Conservation (phyloP, 2,329 filamentous ascomycete species). For the Rutstroemia sp. region DNA sequence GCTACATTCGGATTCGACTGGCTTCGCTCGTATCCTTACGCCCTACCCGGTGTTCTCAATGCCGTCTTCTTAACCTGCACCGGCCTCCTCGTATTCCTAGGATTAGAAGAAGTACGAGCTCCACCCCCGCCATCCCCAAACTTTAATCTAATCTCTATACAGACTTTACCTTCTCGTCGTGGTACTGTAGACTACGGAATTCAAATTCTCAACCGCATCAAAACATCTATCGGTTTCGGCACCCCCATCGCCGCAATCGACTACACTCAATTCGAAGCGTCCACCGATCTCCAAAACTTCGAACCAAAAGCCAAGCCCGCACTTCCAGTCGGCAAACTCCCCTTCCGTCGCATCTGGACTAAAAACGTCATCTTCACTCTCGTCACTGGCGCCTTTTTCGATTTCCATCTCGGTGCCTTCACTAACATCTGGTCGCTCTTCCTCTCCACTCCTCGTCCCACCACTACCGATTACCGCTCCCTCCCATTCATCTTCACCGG, state of each 20-base stretch:
- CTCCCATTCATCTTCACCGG: slow-evolving; percentile 43
- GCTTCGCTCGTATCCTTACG: slow-evolving; percentile 34
- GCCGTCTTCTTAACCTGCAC: slow-evolving; percentile 26
- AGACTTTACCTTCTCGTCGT: slow-evolving; percentile 7
- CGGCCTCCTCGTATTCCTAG: slow-evolving; percentile 27
- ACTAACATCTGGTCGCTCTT: slow-evolving; percentile 53
- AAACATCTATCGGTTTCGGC: slow-evolving; percentile 1
- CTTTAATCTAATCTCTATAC: not conserved
- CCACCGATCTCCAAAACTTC: not conserved
- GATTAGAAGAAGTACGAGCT: slow-evolving; percentile 25
- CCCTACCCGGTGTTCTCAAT: slow-evolving; percentile 34
- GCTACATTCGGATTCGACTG: slow-evolving; percentile 29
- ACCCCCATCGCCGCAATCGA: slow-evolving; percentile 6
- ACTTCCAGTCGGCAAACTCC: slow-evolving; percentile 8
- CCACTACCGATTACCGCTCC: slow-evolving; percentile 12
- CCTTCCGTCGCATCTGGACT: slow-evolving; percentile 16
- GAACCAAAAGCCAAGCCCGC: not conserved
- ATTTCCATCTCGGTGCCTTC: slow-evolving; percentile 37
- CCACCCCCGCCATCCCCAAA: not conserved
- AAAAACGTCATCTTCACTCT: slow-evolving; percentile 36
- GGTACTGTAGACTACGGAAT: slow-evolving; percentile 5
- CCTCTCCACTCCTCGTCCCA: slow-evolving; percentile 47
- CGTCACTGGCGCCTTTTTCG: slow-evolving; percentile 41
- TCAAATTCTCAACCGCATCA: slow-evolving; percentile 1
- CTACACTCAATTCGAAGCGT: slow-evolving; percentile 12